Conservation (phyloP, 2,329 filamentous ascomycete genomes). For the Ophiostoma piceae region DNA sequence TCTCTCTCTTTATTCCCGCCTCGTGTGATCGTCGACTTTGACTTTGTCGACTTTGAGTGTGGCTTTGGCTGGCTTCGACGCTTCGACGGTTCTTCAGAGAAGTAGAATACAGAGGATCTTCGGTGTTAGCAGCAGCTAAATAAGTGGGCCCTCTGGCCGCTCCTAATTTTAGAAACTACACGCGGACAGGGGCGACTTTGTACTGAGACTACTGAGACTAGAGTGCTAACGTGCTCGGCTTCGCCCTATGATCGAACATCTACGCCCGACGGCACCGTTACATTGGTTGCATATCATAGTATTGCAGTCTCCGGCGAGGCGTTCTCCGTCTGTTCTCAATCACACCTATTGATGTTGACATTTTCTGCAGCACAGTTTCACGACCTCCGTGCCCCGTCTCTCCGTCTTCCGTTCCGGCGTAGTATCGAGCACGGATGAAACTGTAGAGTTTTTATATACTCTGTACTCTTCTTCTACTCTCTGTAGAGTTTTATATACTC, state of each 20-base stretch:
- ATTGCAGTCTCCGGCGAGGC: background rate
- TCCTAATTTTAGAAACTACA: slow-evolving; percentile 23
- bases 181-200: background rate
- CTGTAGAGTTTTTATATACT: background rate
- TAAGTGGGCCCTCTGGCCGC: slow-evolving; percentile 17
- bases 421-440: slow-evolving; percentile 10
- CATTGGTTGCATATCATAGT: background rate
- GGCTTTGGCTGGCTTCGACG: background rate
- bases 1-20: background rate
- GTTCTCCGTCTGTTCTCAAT: background rate
- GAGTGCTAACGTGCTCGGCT: background rate
- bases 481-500: too few species aligned
- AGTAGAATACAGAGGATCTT: background rate
- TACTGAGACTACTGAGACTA: too few species aligned
- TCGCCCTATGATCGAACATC: background rate
- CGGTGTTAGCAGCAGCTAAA: background rate
- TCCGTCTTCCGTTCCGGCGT: slow-evolving; percentile 3
- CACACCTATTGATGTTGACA: too few species aligned
- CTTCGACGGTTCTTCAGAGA: background rate
- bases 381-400: background rate
- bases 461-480: background rate
- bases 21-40: background rate
- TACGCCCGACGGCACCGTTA: background rate
- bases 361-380: background rate
- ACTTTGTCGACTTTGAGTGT: slow-evolving; percentile 3